These are phyloP conservation scores for Marasmius tenuissimus DNA, from an alignment of 1,284 basidiomycete genomes.

Conservation along the genomic window DNA sequence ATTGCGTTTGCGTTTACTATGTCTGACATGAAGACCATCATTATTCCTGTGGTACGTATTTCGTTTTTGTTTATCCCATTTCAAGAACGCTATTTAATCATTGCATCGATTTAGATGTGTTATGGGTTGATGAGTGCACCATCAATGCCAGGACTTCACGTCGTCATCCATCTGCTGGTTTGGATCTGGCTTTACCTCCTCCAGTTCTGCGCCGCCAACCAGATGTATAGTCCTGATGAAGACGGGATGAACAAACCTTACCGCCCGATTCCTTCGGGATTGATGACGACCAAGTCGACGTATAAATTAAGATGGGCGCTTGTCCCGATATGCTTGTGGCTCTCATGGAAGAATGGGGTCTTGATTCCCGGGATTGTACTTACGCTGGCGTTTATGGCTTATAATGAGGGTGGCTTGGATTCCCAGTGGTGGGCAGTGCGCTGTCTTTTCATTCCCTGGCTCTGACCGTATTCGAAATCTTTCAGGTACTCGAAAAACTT, in stretches of 20 bases:
- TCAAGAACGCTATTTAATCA: constrained; percentile 12
- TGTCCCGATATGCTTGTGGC: constrained; percentile 27
- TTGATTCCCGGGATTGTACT: constrained; percentile 27
- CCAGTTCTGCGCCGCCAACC: constrained; percentile 45
- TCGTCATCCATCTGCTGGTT: constrained; percentile 15
- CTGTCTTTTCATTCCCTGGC: not conserved
- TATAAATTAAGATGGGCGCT: constrained; percentile 34
- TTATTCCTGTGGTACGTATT: constrained; percentile 28
- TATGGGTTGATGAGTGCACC: constrained; percentile 5
- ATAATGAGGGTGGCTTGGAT: constrained; percentile 35
- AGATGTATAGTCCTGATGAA: constrained; percentile 36
- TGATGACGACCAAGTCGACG: constrained; percentile 33
- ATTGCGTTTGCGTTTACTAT: constrained; percentile 22
- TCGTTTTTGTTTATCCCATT: constrained; percentile 4
- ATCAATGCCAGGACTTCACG: constrained; percentile 22
- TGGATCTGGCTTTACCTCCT: constrained; percentile 48
- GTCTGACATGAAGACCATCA: constrained; percentile 32
- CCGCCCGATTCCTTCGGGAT: constrained; percentile 42
- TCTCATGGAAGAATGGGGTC: constrained; percentile 28
- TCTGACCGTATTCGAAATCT: too few species aligned
- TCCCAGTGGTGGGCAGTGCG: constrained; percentile 23
- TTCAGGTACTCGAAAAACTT: constrained; percentile 29
- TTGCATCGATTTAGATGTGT: constrained; percentile 16
- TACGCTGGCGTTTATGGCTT: constrained; percentile 27
- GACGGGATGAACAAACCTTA: constrained; percentile 44